A percentile compares a stretch with the other conserved stretches of the same genome.
Conservation (phyloP, 768 basidiomycete species). For the Astraeus odoratus region DNA sequence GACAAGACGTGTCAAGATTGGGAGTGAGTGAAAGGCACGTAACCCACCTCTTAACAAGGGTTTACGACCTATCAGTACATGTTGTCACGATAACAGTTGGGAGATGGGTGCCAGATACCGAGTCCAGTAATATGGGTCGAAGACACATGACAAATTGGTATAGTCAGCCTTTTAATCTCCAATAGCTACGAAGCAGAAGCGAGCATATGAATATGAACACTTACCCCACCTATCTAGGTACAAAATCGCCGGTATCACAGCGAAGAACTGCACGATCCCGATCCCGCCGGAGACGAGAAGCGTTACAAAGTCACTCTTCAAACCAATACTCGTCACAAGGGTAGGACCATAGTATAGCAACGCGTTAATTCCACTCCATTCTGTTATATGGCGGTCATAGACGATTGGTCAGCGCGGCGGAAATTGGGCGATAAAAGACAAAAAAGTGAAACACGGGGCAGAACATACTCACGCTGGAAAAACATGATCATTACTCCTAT, state of each 20-base stretch:
- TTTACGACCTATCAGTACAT: slow-evolving; percentile 44
- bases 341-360: slow-evolving; percentile 78
- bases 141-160: not conserved
- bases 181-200: not conserved
- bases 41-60: slow-evolving; percentile 49
- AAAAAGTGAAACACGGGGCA: slow-evolving; percentile 1
- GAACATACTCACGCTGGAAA: slow-evolving; percentile 65
- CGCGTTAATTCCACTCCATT: slow-evolving; percentile 87
- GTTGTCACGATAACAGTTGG: not conserved
- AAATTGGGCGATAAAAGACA: no score
- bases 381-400: slow-evolving; percentile 37
- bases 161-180: not conserved
- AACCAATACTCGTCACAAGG: slow-evolving; percentile 56
- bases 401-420: no score
- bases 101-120: not conserved
- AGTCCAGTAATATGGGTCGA: not conserved
- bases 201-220: no score
- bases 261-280: slow-evolving; percentile 70
- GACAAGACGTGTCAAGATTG: not conserved
- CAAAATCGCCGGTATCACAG: slow-evolving; percentile 66
- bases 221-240: slow-evolving; percentile 61
- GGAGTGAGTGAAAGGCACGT: not conserved
- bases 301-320: slow-evolving; percentile 51
- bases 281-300: slow-evolving; percentile 73
- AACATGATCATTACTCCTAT: slow-evolving; percentile 74